Conservation (phyloP, 345 rosid species). For the Atalantia buxifolia region DNA sequence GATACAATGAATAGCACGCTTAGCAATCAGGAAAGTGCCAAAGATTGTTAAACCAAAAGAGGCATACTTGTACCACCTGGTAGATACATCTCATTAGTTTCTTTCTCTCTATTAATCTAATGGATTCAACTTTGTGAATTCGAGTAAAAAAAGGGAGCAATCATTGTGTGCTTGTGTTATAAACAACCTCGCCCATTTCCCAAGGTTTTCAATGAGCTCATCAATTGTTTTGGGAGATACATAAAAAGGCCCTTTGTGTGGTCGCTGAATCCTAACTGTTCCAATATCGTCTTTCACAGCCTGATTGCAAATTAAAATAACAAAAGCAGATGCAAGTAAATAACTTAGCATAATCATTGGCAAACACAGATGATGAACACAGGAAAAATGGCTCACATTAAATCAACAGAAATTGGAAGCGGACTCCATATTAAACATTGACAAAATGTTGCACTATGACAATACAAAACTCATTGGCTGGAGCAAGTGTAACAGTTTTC, state of each 20-base stretch:
- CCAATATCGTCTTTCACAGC: slow-evolving; percentile 90
- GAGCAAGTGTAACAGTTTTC: background rate
- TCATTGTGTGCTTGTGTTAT: background rate
- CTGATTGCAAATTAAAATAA: slow-evolving; percentile 36
- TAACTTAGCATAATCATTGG: background rate
- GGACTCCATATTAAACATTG: background rate
- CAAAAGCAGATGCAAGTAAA: slow-evolving; percentile 5
- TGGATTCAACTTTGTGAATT: background rate
- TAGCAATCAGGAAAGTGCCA: slow-evolving; percentile 66
- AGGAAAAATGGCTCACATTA: background rate
- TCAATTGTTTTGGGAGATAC: slow-evolving; percentile 75
- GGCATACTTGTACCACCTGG: slow-evolving; percentile 74
- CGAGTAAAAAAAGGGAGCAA: background rate
- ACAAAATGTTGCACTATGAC: background rate
- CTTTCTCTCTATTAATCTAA: slow-evolving; percentile 2
- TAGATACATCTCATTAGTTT: slow-evolving; percentile 14
- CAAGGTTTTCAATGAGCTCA: slow-evolving; percentile 58
- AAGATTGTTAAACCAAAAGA: slow-evolving; percentile 63
- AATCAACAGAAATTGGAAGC: background rate
- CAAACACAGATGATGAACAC: background rate
- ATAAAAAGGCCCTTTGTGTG: slow-evolving; percentile 86
- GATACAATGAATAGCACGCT: slow-evolving; percentile 45
- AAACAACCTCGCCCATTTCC: slow-evolving; percentile 80
- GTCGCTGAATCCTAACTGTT: slow-evolving; percentile 72
- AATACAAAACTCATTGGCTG: background rate